A percentile compares a stretch with the other conserved stretches of the same genome.
Evolutionary conservation across 78 protist species (phyloP).

Genomic region (Dictyostelium purpureum): DNA sequence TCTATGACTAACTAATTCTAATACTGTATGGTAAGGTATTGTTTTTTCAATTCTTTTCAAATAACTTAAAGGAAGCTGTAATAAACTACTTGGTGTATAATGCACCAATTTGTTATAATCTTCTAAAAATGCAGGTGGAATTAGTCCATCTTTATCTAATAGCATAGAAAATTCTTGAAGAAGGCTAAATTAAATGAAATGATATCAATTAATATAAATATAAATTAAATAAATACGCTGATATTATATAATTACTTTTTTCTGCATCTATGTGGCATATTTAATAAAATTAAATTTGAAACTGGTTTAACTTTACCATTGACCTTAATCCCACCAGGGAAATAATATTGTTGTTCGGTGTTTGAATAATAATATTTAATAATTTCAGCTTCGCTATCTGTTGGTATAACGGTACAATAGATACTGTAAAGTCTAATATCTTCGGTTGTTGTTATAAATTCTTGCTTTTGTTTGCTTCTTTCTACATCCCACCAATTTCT

Average conservation of each 20-base stretch:
- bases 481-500: background rate
- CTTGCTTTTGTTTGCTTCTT: background rate
- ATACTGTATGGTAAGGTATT: background rate
- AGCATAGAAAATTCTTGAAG: background rate
- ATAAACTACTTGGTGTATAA: background rate
- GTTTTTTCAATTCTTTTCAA: background rate
- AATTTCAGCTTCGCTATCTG: slow-evolving; percentile 4
- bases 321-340: background rate
- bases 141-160: slow-evolving; percentile 1
- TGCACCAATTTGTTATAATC: background rate
- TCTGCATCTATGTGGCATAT: slow-evolving; percentile 31
- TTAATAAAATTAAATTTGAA: background rate
- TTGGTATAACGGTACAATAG: background rate
- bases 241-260: background rate
- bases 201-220: background rate
- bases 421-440: background rate
- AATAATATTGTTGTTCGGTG: background rate
- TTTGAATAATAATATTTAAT: background rate
- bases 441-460: background rate
- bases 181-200: background rate
- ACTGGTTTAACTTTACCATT: slow-evolving; percentile 19
- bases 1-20: slow-evolving; percentile 3
- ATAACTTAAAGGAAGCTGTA: background rate
- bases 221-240: background rate
- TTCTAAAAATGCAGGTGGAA: slow-evolving; percentile 24